phyloP scores from a whole-genome alignment of 2,329 filamentous ascomycete species.

The Bipolaris zeicola region DNA sequence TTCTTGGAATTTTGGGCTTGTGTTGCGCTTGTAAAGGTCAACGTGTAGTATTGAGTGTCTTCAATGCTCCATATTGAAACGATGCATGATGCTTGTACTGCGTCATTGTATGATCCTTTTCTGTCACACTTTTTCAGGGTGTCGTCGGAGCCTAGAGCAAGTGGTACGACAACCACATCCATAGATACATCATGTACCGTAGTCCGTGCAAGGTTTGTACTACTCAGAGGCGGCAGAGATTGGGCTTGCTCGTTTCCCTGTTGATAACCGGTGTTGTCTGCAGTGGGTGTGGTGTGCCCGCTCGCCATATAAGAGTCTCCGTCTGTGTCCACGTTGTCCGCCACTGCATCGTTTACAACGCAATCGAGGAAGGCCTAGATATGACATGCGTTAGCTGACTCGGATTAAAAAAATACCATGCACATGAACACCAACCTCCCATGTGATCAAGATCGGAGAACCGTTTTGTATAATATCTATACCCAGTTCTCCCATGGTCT shows the following conservation, averaged over 20 bases:
- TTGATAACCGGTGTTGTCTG: slow-evolving; percentile 14
- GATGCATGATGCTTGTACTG: slow-evolving; percentile 73
- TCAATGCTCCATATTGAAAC: slow-evolving; percentile 76
- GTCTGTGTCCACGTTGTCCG: slow-evolving; percentile 16
- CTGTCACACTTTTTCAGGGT: slow-evolving; percentile 20
- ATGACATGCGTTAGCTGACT: slow-evolving; percentile 15
- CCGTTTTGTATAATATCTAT: slow-evolving; percentile 76
- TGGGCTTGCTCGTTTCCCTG: slow-evolving; percentile 9
- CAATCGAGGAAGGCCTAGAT: slow-evolving; percentile 51
- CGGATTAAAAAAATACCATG: neutral
- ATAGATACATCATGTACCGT: slow-evolving; percentile 66
- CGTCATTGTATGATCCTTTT: slow-evolving; percentile 26
- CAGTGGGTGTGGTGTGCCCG: slow-evolving; percentile 40
- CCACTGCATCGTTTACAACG: slow-evolving; percentile 47
- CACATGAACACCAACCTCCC: slow-evolving; percentile 50
- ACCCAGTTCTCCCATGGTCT: slow-evolving; percentile 71
- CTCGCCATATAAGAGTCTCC: slow-evolving; percentile 24
- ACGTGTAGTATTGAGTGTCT: slow-evolving; percentile 70
- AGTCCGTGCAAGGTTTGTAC: slow-evolving; percentile 46
- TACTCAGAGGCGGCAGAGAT: slow-evolving; percentile 37
- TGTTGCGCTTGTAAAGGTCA: slow-evolving; percentile 71
- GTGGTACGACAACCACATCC: slow-evolving; percentile 68
- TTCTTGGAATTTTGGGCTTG: slow-evolving; percentile 18
- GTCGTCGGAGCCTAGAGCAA: slow-evolving; percentile 17
- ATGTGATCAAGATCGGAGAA: slow-evolving; percentile 56